A percentile compares a stretch with the other conserved stretches of the same genome.
Evolutionary conservation across 495 filamentous ascomycete species (phyloP).

Genomic region (Parmelia sp.): DNA sequence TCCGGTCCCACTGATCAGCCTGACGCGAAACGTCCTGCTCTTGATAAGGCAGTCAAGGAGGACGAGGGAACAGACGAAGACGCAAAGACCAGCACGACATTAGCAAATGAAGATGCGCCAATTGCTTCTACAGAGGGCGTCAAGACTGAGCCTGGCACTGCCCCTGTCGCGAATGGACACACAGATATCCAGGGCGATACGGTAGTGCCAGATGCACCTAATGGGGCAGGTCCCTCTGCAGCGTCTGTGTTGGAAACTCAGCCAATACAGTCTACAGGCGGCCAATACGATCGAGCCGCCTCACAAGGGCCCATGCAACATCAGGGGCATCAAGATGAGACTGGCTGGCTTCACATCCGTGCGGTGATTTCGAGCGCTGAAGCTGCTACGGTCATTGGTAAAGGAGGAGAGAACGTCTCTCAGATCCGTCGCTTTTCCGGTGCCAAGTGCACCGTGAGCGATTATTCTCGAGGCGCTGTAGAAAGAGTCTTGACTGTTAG

Average conservation of each 20-base stretch:
- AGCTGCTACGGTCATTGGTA: slow-evolving; percentile 95
- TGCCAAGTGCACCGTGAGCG: slow-evolving; percentile 97
- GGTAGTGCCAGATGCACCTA: slow-evolving; percentile 67
- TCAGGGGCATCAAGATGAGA: slow-evolving; percentile 69
- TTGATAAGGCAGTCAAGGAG: slow-evolving; percentile 79
- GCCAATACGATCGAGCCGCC: slow-evolving; percentile 47
- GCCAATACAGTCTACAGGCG: slow-evolving; percentile 60
- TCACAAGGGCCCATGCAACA: slow-evolving; percentile 45
- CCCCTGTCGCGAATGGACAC: slow-evolving; percentile 38
- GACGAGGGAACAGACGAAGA: slow-evolving; percentile 41
- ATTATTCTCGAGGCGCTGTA: slow-evolving; percentile 92
- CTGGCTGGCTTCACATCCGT: slow-evolving; percentile 91
- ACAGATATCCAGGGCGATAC: slow-evolving; percentile 56
- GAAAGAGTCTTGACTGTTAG: slow-evolving; percentile 96
- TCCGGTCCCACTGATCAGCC: slow-evolving; percentile 86
- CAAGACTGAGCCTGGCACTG: slow-evolving; percentile 48
- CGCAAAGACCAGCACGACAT: slow-evolving; percentile 33
- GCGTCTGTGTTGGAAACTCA: slow-evolving; percentile 43
- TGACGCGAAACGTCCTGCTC: slow-evolving; percentile 91
- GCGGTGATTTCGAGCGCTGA: slow-evolving; percentile 94
- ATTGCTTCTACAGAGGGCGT: slow-evolving; percentile 32
- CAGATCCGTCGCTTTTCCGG: slow-evolving; percentile 85
- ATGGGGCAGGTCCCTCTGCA: slow-evolving; percentile 39
- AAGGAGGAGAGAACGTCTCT: slow-evolving; percentile 96
- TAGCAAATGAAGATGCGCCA: slow-evolving; percentile 35